Conservation (phyloP, 75 land plant species). For the Picea glauca region DNA sequence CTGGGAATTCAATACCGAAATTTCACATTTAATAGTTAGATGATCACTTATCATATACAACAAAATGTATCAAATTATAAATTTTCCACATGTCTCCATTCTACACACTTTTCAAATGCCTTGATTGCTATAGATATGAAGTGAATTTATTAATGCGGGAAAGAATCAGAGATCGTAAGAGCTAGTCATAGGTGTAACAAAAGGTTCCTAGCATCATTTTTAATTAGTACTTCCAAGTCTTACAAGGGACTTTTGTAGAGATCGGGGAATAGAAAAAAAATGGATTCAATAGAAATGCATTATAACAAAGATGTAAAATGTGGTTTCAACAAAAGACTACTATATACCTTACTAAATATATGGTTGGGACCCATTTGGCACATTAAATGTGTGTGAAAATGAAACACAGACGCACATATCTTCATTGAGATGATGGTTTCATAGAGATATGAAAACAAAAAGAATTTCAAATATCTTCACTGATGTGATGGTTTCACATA, state of each 20-base stretch:
- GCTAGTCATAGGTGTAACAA: background rate
- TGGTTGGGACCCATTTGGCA: background rate
- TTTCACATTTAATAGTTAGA: background rate
- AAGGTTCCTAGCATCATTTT: background rate
- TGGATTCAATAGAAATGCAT: background rate
- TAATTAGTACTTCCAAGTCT: background rate
- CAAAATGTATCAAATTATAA: constrained; percentile 1
- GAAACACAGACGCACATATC: background rate
- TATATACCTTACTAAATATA: background rate
- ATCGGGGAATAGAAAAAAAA: background rate
- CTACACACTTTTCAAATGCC: background rate
- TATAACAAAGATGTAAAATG: background rate
- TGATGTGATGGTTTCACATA: background rate
- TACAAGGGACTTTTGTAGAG: background rate
- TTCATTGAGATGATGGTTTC: background rate
- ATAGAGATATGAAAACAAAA: background rate
- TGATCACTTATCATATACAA: background rate
- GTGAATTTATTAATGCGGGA: background rate
- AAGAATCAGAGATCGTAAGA: background rate
- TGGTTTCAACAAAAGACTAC: background rate
- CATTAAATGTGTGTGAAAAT: background rate
- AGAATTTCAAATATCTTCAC: background rate
- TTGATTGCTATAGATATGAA: background rate
- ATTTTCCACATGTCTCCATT: background rate
- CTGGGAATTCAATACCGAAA: background rate